Percentiles rank a stretch among this genome's conserved stretches.
Conservation (phyloP, 2,329 filamentous ascomycete genomes). For the Colletotrichum sp. region DNA sequence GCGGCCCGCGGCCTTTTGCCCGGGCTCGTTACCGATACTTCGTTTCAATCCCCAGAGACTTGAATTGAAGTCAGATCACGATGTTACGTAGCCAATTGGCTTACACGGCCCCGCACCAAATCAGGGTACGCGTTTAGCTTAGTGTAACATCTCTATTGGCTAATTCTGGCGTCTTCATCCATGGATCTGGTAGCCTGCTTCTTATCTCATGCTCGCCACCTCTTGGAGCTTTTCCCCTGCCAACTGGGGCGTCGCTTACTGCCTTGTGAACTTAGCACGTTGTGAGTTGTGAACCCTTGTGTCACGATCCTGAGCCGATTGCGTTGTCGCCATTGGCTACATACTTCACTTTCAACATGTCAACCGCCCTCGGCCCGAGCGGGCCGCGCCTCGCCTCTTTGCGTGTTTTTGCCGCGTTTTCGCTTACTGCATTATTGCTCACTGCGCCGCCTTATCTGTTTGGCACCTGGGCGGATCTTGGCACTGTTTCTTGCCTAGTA, state of each 20-base stretch:
- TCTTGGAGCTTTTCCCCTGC: background rate
- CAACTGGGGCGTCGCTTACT: background rate
- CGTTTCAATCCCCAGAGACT: background rate
- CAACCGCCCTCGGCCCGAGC: background rate
- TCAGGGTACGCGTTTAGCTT: background rate
- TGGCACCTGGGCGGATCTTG: background rate
- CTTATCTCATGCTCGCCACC: background rate
- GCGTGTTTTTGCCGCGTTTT: background rate
- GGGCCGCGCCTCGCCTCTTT: background rate
- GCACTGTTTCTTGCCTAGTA: background rate
- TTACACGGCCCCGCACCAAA: background rate
- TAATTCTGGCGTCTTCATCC: background rate
- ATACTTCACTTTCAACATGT: background rate
- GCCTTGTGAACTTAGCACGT: background rate
- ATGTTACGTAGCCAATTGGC: background rate
- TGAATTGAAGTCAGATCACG: background rate
- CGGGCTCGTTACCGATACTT: background rate
- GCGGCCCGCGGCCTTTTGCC: background rate
- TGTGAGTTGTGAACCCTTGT: background rate
- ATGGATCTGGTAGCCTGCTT: background rate
- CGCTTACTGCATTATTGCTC: background rate
- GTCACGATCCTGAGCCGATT: background rate
- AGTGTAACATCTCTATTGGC: background rate
- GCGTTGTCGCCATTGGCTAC: background rate
- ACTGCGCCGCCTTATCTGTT: background rate